These are phyloP conservation scores for Elsinoe batatas DNA, from an alignment of 2,329 filamentous ascomycete genomes.

Conservation along the genomic window DNA sequence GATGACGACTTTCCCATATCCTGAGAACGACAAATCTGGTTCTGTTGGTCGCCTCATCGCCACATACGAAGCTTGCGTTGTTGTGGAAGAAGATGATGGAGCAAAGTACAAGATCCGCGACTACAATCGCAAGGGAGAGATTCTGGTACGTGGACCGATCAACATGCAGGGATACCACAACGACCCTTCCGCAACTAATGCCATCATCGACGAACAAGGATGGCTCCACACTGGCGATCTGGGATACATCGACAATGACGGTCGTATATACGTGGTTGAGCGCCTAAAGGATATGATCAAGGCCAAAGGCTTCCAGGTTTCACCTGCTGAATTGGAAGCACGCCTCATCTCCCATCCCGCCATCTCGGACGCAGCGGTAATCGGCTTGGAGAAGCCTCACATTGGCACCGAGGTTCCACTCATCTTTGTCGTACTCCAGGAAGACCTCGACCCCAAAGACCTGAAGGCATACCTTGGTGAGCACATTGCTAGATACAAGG, in stretches of 20 bases:
- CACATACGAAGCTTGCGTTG: slow-evolving; percentile 25
- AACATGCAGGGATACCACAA: slow-evolving; percentile 33
- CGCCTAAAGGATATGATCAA: slow-evolving; percentile 30
- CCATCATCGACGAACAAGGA: slow-evolving; percentile 16
- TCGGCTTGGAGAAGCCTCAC: slow-evolving; percentile 19
- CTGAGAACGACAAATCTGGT: slow-evolving; percentile 33
- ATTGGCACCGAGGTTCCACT: slow-evolving; percentile 18
- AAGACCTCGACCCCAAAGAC: slow-evolving; percentile 17
- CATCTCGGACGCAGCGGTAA: slow-evolving; percentile 23
- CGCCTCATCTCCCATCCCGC: slow-evolving; percentile 20
- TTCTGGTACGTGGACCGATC: slow-evolving; percentile 31
- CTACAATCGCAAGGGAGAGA: slow-evolving; percentile 28
- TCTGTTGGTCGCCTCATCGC: slow-evolving; percentile 40
- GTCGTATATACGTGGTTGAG: slow-evolving; percentile 26
- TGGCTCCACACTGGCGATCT: slow-evolving; percentile 33
- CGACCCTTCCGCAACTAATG: slow-evolving; percentile 22
- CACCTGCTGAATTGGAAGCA: slow-evolving; percentile 26
- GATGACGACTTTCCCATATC: slow-evolving; percentile 34
- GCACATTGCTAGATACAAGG: slow-evolving; percentile 31
- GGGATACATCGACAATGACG: slow-evolving; percentile 21
- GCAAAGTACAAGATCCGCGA: slow-evolving; percentile 16
- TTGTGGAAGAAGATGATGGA: slow-evolving; percentile 22
- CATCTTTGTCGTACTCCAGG: slow-evolving; percentile 17
- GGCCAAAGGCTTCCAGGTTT: slow-evolving; percentile 27
- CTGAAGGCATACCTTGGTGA: slow-evolving; percentile 24